Evolutionary conservation across 306 rosid genomes (phyloP).

Genomic region (Cajanus cajan): DNA sequence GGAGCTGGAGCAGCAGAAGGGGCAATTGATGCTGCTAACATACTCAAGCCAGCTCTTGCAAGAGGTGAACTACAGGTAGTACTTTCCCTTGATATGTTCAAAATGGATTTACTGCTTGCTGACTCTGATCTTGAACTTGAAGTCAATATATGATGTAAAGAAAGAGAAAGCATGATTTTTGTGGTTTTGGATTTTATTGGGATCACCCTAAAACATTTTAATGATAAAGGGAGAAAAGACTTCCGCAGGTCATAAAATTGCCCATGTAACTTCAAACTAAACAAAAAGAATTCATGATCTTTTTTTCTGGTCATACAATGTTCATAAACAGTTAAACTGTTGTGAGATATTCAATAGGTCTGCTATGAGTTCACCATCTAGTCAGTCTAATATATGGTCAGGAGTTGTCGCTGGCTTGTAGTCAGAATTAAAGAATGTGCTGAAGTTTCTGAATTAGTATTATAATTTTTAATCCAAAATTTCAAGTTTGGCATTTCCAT

Average conservation of each 20-base stretch:
- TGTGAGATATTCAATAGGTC: neutral
- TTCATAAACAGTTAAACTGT: neutral
- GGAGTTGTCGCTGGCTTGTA: neutral
- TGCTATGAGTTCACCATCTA: neutral
- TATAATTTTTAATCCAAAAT: neutral
- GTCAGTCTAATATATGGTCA: neutral
- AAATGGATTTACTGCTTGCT: neutral
- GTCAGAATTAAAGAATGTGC: slow-evolving; percentile 3
- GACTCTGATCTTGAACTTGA: neutral
- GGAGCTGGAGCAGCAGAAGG: slow-evolving; percentile 99
- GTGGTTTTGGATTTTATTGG: slow-evolving; percentile 5
- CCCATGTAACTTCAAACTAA: neutral
- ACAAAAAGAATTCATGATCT: neutral
- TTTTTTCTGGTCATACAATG: neutral
- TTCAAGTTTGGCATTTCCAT: neutral
- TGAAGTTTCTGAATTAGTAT: neutral
- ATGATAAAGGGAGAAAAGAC: neutral
- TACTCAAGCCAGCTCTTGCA: slow-evolving; percentile 95
- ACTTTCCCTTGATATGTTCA: neutral
- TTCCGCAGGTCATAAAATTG: slow-evolving; percentile 2
- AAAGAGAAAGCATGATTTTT: neutral
- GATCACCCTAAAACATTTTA: neutral
- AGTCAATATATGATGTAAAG: neutral
- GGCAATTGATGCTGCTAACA: slow-evolving; percentile 98
- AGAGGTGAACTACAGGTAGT: slow-evolving; percentile 99